phyloP scores from a whole-genome alignment of 2,329 filamentous ascomycete species.

The Curvularia sp. region DNA sequence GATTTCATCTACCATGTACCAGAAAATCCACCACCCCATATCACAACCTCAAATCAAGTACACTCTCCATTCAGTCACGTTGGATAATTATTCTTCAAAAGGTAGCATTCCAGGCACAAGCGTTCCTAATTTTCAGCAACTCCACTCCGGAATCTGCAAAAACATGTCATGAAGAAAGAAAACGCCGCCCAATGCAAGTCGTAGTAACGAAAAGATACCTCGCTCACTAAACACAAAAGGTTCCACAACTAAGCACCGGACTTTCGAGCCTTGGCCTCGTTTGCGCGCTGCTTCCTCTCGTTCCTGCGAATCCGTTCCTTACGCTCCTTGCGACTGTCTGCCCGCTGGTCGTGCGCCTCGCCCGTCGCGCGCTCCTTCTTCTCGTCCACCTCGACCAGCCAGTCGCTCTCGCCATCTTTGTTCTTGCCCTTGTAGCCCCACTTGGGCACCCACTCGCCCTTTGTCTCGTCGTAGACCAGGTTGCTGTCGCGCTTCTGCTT shows the following conservation, averaged over 20 bases:
- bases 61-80: background rate
- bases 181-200: constrained; percentile 2
- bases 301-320: constrained; percentile 55
- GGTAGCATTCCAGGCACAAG: background rate
- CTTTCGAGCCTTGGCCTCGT: constrained; percentile 73
- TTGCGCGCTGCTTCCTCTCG: constrained; percentile 54
- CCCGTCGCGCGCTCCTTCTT: constrained; percentile 69
- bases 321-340: constrained; percentile 67
- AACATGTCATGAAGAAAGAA: background rate
- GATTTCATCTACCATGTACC: background rate
- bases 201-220: constrained; percentile 1
- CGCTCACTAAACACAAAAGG: background rate
- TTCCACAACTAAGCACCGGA: constrained; percentile 29
- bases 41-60: background rate
- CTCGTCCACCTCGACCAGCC: constrained; percentile 90
- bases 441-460: constrained; percentile 87
- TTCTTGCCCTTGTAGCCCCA: constrained; percentile 95
- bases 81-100: background rate
- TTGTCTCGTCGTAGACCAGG: constrained; percentile 82
- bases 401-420: constrained; percentile 81
- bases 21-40: background rate
- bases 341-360: constrained; percentile 66
- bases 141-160: background rate
- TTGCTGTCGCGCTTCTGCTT: constrained; percentile 84
- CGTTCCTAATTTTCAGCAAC: background rate